phyloP scores from a whole-genome alignment of 1,284 basidiomycete species.

The Trametes hirsuta region DNA sequence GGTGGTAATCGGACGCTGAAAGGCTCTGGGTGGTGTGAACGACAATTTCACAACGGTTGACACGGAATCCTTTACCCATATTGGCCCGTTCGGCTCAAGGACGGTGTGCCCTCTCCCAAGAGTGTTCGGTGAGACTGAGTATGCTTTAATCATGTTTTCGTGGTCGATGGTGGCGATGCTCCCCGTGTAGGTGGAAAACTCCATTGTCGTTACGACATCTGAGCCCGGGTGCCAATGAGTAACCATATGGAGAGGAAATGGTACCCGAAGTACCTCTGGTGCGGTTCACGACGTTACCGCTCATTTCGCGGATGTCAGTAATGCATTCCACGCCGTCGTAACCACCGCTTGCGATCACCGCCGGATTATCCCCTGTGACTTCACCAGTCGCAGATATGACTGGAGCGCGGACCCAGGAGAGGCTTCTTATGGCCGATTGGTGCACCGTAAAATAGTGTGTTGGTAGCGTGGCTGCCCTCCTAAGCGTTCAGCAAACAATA shows the following conservation, averaged over 20 bases:
- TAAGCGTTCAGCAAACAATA: background rate
- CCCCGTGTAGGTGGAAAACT: constrained; percentile 65
- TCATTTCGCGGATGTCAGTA: constrained; percentile 73
- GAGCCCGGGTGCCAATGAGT: background rate
- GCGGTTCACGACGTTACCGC: constrained; percentile 68
- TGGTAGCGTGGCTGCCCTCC: constrained; percentile 53
- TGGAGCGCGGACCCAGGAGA: constrained; percentile 75
- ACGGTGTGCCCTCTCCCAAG: constrained; percentile 74
- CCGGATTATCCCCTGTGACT: constrained; percentile 58
- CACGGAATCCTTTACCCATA: constrained; percentile 64
- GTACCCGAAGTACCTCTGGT: constrained; percentile 58
- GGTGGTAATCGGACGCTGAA: constrained; percentile 81
- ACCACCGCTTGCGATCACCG: constrained; percentile 72
- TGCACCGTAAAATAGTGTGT: constrained; percentile 74
- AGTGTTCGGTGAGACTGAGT: constrained; percentile 70
- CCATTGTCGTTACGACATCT: constrained; percentile 74
- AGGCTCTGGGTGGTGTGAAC: constrained; percentile 54
- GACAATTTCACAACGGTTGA: background rate
- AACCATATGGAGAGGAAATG: background rate
- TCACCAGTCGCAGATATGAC: constrained; percentile 51
- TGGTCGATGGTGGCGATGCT: constrained; percentile 77
- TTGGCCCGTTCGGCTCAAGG: constrained; percentile 74
- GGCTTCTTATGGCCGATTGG: constrained; percentile 75
- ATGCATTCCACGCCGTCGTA: constrained; percentile 78
- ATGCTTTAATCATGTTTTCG: constrained; percentile 76